Evolutionary conservation across 2,329 filamentous ascomycete species (phyloP), one percentile per base, ranked within the genome.

Genomic region (Cephalotrichum gorgonifer): DNA sequence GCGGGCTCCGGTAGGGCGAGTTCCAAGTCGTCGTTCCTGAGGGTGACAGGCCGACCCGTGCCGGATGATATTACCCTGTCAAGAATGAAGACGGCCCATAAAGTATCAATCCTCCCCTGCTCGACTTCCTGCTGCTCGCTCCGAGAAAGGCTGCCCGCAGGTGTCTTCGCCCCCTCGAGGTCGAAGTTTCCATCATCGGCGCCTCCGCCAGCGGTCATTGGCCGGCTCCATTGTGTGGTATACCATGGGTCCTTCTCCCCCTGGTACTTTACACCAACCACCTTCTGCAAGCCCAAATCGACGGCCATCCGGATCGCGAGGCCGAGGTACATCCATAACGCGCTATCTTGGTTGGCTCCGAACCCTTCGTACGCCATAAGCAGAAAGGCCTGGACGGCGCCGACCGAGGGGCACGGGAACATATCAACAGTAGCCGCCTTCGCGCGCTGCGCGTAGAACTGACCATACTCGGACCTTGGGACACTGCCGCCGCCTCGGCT

Each of bases 311-410:
- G 82, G 52, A 95, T 95, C 0, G 88, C 84, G 47, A 91, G 83
- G 0, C 88, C 89, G 1, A 95, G 72, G 60, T 94, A 95, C 88
- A 95, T 94, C 88, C 89, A 95, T 6, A 95, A 65, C 0, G 88
- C 87, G 61, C 88, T 94, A 59, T 95, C 89, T 57, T 90, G 86
- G 55, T 88, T 87, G 11, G 86, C 86, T 1, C 88, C 89, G 56
- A 95, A 95, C 41, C 90, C 85, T 55, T 94, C 88, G 59, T 95
- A 95, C 0, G 88, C 88, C 66, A 95, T 78, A 26, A 95, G 68
- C 11, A 95, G 66, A 44, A 85, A 89, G 1, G 88, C 87, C 57
- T 95, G 89, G 0, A 93, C 86, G 9, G 87, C 88, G 23, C 85
- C 85, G 1, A 94, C 82, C 2, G 83, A 88, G 0, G 88, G 88